Base-by-base conservation (phyloP, 148 eudicot genomes). In the Mesembryanthemum crystallinum region DNA sequence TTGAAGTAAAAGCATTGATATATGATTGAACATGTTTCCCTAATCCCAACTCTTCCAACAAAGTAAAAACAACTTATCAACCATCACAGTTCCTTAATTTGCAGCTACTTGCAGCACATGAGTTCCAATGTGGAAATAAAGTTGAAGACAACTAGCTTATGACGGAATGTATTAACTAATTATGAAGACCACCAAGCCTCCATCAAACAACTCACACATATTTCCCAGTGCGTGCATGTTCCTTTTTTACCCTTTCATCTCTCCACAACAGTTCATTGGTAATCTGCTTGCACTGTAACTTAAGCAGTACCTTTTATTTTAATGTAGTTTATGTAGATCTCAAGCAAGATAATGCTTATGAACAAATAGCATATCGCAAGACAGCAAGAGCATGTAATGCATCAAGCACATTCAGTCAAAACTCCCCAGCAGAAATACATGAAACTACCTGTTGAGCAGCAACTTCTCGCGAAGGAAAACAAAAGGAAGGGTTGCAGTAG, bases 381-480 rank as follows among this genome's bases (percentile, higher is more conserved):
- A 7, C 14, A 6, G 49, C 43, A 39, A 39, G 43, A 42, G 3
- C 6, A 29, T 68, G 12, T 42, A 28, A 1, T 62, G 29, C 33
- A 73, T 62, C 45, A 20, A 64, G 29, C 29, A 64, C 11, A 30
- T 13, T 27, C 62, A 27, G 18, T 60, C 5, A 54, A 28, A 63
- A 47, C 30, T 49, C 20, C 18, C 23, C 25, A 4, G 27, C 29
- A 71, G 14, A 47, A 57, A 24, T 35, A 47, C 13, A 43, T 43
- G 49, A 18, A 65, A 58, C 37, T 68, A 92, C 97, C 97, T 92
- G 87, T 64, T 82, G 84, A 52, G 90, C 87, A 76, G 95, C 95
- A 83, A 83, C 82, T 74, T 90, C 85, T 52, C 95, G 82, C 27
- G 91, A 74, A 75, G 97, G 97, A 80, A 92, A 92, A 75, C 77